These are phyloP conservation scores for Aureobasidium mangrovei DNA, from an alignment of 2,329 filamentous ascomycete genomes.

Conservation along the genomic window DNA sequence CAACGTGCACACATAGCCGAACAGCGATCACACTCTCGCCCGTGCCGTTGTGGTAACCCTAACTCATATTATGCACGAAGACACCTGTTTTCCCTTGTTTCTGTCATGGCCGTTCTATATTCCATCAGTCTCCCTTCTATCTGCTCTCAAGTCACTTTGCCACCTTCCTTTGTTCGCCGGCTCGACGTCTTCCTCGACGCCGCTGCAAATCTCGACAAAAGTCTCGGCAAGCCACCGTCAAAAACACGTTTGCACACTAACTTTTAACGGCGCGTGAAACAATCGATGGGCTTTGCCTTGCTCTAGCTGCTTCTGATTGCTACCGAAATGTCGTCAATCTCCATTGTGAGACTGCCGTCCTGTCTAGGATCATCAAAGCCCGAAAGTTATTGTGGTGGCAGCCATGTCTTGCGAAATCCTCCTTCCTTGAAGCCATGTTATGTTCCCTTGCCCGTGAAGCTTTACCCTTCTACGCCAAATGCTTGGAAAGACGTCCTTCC, in stretches of 20 bases:
- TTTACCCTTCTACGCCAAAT: conserved; percentile 4
- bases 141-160: no score
- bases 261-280: conserved; percentile 10
- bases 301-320: background rate
- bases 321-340: background rate
- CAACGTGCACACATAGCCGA: no score
- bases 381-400: background rate
- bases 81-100: no score
- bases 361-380: background rate
- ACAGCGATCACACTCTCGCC: no score
- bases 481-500: background rate
- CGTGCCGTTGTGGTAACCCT: no score
- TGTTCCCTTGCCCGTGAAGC: conserved; percentile 2
- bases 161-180: no score
- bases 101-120: no score
- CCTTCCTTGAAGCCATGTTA: background rate
- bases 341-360: background rate
- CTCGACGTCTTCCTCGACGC: no score
- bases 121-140: no score
- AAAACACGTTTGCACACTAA: background rate
- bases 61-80: no score
- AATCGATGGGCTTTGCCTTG: background rate
- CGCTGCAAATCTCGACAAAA: background rate
- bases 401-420: background rate
- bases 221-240: conserved; percentile 4